Evolutionary conservation across 1,139 yeast species (phyloP).

Genomic region (Hyphopichia pseudoburtonii): DNA sequence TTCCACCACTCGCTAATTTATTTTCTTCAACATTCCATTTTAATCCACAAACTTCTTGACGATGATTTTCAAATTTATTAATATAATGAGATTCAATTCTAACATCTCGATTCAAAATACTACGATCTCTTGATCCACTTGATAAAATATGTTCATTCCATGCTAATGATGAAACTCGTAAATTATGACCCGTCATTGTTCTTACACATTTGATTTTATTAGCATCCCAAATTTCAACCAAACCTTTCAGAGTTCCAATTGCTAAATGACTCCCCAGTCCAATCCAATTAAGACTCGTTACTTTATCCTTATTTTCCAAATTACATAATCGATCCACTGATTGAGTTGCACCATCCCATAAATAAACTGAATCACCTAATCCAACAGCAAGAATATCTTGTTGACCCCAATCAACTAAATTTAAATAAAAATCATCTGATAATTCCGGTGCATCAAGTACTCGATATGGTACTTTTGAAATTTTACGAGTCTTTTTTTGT

Average conservation of each 20-base stretch:
- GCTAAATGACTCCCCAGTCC: slow-evolving; percentile 94
- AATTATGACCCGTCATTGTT: slow-evolving; percentile 88
- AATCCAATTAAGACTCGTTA: slow-evolving; percentile 90
- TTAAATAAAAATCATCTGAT: slow-evolving; percentile 90
- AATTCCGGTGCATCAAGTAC: slow-evolving; percentile 96
- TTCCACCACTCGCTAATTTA: slow-evolving; percentile 89
- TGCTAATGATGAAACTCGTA: slow-evolving; percentile 82
- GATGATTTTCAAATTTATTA: slow-evolving; percentile 69
- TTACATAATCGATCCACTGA: slow-evolving; percentile 81
- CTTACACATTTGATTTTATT: slow-evolving; percentile 80
- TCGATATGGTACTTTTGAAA: slow-evolving; percentile 85
- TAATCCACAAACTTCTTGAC: slow-evolving; percentile 95
- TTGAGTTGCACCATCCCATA: slow-evolving; percentile 90
- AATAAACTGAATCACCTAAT: slow-evolving; percentile 79
- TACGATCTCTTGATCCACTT: slow-evolving; percentile 85
- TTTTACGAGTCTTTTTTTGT: slow-evolving; percentile 71
- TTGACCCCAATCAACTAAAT: slow-evolving; percentile 94
- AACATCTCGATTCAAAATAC: slow-evolving; percentile 88
- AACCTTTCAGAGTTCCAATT: slow-evolving; percentile 82
- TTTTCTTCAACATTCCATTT: slow-evolving; percentile 91
- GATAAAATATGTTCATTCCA: slow-evolving; percentile 92
- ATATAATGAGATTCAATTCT: slow-evolving; percentile 82
- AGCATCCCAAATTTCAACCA: slow-evolving; percentile 96
- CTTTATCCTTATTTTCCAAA: slow-evolving; percentile 56
- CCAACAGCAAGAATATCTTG: slow-evolving; percentile 90